Conservation (phyloP, 768 basidiomycete species). For the Podaxis sp. region DNA sequence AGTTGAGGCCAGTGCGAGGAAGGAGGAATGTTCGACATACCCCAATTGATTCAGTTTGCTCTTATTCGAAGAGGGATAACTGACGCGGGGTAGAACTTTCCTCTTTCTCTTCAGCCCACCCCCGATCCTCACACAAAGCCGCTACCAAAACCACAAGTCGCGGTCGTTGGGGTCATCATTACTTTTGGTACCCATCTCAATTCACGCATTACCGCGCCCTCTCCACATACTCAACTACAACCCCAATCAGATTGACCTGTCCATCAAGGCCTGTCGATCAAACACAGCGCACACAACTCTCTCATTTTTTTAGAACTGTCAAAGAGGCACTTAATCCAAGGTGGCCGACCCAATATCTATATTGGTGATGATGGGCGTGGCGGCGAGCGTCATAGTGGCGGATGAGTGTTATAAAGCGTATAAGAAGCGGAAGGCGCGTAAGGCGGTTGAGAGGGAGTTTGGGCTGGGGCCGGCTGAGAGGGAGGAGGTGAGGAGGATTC, state of each 20-base stretch:
- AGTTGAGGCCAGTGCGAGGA: neutral
- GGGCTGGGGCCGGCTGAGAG: neutral
- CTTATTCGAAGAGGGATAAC: neutral
- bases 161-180: neutral
- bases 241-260: too few relatives aligned
- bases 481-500: neutral
- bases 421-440: neutral
- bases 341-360: constrained; percentile 6
- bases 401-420: constrained; percentile 8
- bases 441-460: neutral
- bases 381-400: constrained; percentile 2
- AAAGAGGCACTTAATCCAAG: neutral
- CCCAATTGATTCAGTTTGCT: neutral
- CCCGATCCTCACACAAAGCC: neutral
- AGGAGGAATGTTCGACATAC: neutral
- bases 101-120: neutral
- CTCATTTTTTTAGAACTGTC: neutral
- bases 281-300: neutral
- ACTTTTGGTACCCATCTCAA: neutral
- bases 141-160: neutral
- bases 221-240: too few relatives aligned
- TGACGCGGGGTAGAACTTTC: neutral
- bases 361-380: constrained; percentile 3
- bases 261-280: neutral
- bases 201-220: too few relatives aligned